phyloP scores from a whole-genome alignment of 345 rosid species.

The Zanthoxylum bungeanum region DNA sequence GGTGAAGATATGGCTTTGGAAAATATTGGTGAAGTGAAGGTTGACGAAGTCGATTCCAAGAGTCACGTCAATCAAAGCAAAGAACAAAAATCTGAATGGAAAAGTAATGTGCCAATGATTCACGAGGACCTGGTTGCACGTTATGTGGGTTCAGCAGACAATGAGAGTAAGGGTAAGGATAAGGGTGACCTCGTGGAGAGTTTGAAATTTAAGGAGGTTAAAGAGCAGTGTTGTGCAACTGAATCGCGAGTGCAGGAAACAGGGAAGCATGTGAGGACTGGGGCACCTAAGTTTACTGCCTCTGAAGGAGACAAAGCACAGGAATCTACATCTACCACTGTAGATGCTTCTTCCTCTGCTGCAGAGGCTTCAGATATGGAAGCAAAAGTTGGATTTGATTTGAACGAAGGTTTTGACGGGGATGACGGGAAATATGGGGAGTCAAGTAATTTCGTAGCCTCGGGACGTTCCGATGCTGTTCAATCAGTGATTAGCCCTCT shows the following conservation, averaged over 20 bases:
- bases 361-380: slow-evolving; percentile 38
- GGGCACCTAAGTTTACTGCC: slow-evolving; percentile 28
- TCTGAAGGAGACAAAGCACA: no score
- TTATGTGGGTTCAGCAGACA: slow-evolving; percentile 21
- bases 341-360: no score
- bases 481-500: slow-evolving; percentile 40
- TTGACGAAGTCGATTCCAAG: slow-evolving; percentile 19
- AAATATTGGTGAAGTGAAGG: slow-evolving; percentile 28
- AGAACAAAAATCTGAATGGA: slow-evolving; percentile 25
- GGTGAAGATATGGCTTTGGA: slow-evolving; percentile 20
- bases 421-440: slow-evolving; percentile 56
- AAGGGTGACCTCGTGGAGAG: no score
- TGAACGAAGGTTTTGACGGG: slow-evolving; percentile 69
- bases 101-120: slow-evolving; percentile 15
- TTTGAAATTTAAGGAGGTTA: slow-evolving; percentile 18
- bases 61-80: slow-evolving; percentile 12
- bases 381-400: slow-evolving; percentile 70
- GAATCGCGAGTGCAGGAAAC: slow-evolving; percentile 19
- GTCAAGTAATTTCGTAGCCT: slow-evolving; percentile 30
- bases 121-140: slow-evolving; percentile 5
- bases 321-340: no score
- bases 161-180: slow-evolving; percentile 29
- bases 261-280: slow-evolving; percentile 26
- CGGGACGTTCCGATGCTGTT: slow-evolving; percentile 34
- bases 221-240: slow-evolving; percentile 17